Base-by-base conservation (phyloP, 2,329 filamentous ascomycete species). In the Helotiales sp. region DNA sequence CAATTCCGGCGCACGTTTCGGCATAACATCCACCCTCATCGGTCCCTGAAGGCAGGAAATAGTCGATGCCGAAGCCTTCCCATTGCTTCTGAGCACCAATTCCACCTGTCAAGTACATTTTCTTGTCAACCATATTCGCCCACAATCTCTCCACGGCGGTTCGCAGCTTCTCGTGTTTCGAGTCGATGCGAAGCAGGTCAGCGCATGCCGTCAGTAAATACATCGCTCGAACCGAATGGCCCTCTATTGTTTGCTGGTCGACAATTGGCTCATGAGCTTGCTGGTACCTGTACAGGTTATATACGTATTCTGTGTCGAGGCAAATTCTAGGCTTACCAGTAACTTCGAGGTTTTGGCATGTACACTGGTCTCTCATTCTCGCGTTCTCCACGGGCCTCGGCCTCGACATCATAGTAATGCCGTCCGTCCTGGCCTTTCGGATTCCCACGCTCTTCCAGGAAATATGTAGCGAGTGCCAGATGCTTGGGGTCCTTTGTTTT, bases 1-100 rank as follows among this genome's bases (percentile, higher is more conserved):
- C 83, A 59, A 86, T 84, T 0, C 78, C 77, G 1, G 83, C 84
- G 65, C 81, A 86, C 0, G 84, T 87, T 68, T 86, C 83, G 1
- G 81, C 77, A 67, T 86, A 86, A 64, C 83, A 86, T 2, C 83
- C 84, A 3, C 83, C 83, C 59, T 85, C 83, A 58, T 85, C 83
- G 0, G 80, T 81, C 1, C 78, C 75, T 40, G 84, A 81, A 1
- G 82, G 82, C 5, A 86, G 72, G 67, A 83, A 83, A 64, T 85
- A 84, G 59, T 83, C 77, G 38, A 78, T 74, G 0, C 82, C 82
- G 65, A 87, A 86, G 3, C 84, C 82, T 68, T 86, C 79, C 79
- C 80, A 84, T 66, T 85, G 80, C 62, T 79, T 75, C 38, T 83
- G 76, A 1, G 75, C 79, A 1, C 84, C 84, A 50, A 87, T 80